Evolutionary conservation across 768 basidiomycete species (phyloP), one percentile per base, ranked within the genome.

Genomic region (Podaxis pistillaris): DNA sequence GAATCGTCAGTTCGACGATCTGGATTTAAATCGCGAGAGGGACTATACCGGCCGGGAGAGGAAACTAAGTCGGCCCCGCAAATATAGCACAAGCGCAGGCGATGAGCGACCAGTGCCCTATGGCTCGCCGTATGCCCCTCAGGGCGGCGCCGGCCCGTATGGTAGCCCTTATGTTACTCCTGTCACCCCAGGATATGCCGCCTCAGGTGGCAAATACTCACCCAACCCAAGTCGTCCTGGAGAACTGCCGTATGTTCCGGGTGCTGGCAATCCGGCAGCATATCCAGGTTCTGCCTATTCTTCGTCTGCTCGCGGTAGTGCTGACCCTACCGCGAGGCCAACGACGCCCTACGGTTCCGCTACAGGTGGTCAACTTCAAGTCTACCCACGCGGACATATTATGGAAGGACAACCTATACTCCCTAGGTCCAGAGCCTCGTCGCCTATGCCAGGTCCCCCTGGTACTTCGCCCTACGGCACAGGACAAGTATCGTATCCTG

Each of bases 381-480:
- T 81, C n/a, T 88, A 88, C 69, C 83, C 87, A 53, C 72, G 78
- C 3, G 84, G 85, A 1, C 87, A 86, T 72, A 72, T 81, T 46
- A 65, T 86, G 66, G 86, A 83, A 60, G 87, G 87, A 1, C 81
- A 81, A 53, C 78, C 83, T 28, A 74, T 83, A 26, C 73, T 71
- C 76, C 66, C 70, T 37, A 66, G 62, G 51, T 79, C 78, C 24
- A 78, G 86, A 57, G 81, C 83, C 2, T 72, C 83, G 28, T 83
- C 83, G 22, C 86, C 87, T 9, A 83, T 82, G 53, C 66, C 61
- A 17, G 54, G 54, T 19, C 22, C 50, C 71, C 84, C 82, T 22
- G 80, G 81, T 63, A 63, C 58, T 65, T 64, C 50, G 40, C 61
- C 51, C 55, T 59, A 51, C 17, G 36, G 36, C 12, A 40, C 63